phyloP scores from a whole-genome alignment of 2,329 filamentous ascomycete genomes.

The Xylariales sp. region DNA sequence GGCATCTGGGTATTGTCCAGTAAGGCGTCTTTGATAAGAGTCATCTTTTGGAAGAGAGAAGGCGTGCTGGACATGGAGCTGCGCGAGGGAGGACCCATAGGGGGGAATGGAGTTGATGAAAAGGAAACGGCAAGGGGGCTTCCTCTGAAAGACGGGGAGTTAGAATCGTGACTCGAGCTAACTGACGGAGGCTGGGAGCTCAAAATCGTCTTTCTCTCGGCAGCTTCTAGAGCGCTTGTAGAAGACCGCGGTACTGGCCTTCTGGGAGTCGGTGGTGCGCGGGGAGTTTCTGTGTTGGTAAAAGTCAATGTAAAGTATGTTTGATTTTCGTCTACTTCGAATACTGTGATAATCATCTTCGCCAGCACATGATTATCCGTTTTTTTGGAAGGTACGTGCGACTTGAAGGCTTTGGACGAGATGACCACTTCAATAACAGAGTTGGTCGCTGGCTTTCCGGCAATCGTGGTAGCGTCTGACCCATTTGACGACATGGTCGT shows the following conservation, averaged over 20 bases:
- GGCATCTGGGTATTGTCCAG: conserved; percentile 72
- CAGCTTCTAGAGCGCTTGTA: conserved; percentile 34
- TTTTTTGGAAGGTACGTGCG: conserved; percentile 31
- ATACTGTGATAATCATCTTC: conserved; percentile 74
- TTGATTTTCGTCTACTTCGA: conserved; percentile 62
- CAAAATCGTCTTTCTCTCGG: conserved; percentile 39
- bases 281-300: conserved; percentile 50
- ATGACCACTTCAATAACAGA: conserved; percentile 66
- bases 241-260: conserved; percentile 34
- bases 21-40: conserved; percentile 71
- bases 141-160: conserved; percentile 37
- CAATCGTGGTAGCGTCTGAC: conserved; percentile 2
- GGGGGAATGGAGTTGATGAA: conserved; percentile 59
- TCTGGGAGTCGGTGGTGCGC: conserved; percentile 26
- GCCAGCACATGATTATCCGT: conserved; percentile 48
- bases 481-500: conserved; percentile 19
- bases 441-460: conserved; percentile 43
- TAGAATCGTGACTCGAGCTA: conserved; percentile 42
- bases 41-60: conserved; percentile 68
- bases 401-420: conserved; percentile 41
- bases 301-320: conserved; percentile 73
- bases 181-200: conserved; percentile 42
- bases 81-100: conserved; percentile 59
- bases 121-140: conserved; percentile 51
- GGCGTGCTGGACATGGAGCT: conserved; percentile 52